Evolutionary conservation across 306 rosid genomes (phyloP), one percentile per base, ranked within the genome.

Genomic region (Prinsepia uniflora): DNA sequence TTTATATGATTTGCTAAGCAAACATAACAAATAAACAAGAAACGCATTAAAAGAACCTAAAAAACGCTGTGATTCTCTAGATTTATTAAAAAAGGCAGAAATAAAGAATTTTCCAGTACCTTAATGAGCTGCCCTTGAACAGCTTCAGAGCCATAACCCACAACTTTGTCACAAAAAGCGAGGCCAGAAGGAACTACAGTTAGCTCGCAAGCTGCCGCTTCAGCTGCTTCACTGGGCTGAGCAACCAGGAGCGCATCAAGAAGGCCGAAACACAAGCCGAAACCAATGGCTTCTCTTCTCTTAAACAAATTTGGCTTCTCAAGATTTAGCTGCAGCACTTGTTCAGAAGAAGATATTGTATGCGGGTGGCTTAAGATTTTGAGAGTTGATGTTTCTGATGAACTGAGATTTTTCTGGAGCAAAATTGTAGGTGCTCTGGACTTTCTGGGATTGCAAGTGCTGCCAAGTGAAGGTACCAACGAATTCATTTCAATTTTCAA

Each of bases 111-210:
- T 5, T n/a, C 6, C 24, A 4, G 5, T 46, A 92, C 98, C 96
- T 90, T 93, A 72, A 93, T 88, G 56, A 93, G 84, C 65, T 93
- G 96, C 24, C 98, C 98, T 83, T 88, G 79, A 49, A 59, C 78
- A 48, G 93, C 94, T 78, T 84, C 86, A 64, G 97, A 70, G 68
- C 97, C 98, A 13, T 53, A 10, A 40, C 98, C 98, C 0, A 88
- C 87, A 63, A 85, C 65, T 81, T 80, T 84, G 68, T 93, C 98
- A 72, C 98, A 90, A 80, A 80, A 93, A 14, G 90, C 93, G 19
- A 93, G 96, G 41, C 98, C 97, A 3, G 97, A 90, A 41, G 94
- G 83, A 76, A 96, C 90, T 1, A 79, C 81, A 12, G 83, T 80
- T 15, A 86, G 80, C 65, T 88, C 88, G 72, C 98, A 93, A 0